These are phyloP conservation scores for Apiospora kogelbergensis DNA, from an alignment of 2,329 filamentous ascomycete genomes.

Conservation along the genomic window DNA sequence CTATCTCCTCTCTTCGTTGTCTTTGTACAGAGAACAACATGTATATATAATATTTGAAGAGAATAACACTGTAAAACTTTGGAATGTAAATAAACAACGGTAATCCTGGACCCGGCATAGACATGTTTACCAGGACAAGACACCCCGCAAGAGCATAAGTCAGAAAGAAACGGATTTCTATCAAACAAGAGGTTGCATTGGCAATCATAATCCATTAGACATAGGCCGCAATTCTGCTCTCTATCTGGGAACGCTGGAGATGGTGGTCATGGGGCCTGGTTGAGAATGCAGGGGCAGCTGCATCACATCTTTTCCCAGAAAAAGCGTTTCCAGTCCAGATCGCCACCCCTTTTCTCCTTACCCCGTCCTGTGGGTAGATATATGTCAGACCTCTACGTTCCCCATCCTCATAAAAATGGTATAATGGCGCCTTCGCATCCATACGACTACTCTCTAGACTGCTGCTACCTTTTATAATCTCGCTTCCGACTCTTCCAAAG, in stretches of 20 bases:
- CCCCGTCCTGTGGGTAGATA: neutral
- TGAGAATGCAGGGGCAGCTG: neutral
- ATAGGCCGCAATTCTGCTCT: neutral
- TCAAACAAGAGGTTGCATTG: neutral
- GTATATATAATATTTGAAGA: conserved; percentile 3
- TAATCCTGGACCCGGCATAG: too few relatives aligned
- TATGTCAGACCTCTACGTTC: neutral
- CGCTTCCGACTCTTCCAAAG: neutral
- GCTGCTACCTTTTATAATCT: neutral
- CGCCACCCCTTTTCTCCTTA: neutral
- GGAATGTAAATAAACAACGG: neutral
- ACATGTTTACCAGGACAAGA: too few relatives aligned
- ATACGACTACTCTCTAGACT: neutral
- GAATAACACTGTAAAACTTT: neutral
- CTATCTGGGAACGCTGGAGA: neutral
- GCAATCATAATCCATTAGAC: conserved; percentile 3
- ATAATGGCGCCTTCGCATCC: neutral
- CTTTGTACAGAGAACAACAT: neutral
- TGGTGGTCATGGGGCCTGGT: neutral
- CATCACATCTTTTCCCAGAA: neutral
- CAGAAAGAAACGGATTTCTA: neutral
- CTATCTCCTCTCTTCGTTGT: neutral
- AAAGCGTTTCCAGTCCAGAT: neutral
- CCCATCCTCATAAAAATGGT: neutral
- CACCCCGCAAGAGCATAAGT: too few relatives aligned